phyloP scores from a whole-genome alignment of 805 yeast species.

The Myxozyma kluyveri region DNA sequence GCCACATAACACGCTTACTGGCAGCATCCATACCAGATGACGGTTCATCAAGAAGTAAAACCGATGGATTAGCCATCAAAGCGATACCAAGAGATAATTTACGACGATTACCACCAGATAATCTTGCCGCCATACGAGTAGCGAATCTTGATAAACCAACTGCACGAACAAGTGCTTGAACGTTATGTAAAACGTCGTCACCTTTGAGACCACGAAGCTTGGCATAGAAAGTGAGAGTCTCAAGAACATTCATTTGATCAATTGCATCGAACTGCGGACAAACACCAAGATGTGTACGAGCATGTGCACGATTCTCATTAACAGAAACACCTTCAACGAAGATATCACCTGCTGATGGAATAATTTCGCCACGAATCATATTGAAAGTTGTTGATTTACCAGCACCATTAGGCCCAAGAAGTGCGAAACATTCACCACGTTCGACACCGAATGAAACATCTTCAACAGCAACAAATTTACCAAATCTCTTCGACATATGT shows the following conservation, averaged over 20 bases:
- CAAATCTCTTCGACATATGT: conserved; percentile 36
- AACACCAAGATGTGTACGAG: conserved; percentile 39
- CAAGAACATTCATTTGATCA: conserved; percentile 39
- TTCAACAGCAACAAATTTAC: conserved; percentile 34
- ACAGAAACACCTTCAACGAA: conserved; percentile 36
- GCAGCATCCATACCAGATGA: conserved; percentile 43
- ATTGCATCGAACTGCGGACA: conserved; percentile 44
- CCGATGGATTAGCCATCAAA: conserved; percentile 40
- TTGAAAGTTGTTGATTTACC: conserved; percentile 41
- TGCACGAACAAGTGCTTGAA: conserved; percentile 36
- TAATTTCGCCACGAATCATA: conserved; percentile 41
- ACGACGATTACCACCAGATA: conserved; percentile 41
- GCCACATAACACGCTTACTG: conserved; percentile 42
- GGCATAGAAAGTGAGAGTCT: conserved; percentile 38
- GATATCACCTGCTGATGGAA: conserved; percentile 36
- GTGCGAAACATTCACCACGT: conserved; percentile 39
- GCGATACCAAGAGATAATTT: conserved; percentile 41
- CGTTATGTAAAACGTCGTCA: conserved; percentile 32
- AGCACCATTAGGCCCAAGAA: conserved; percentile 42
- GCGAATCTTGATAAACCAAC: conserved; percentile 39
- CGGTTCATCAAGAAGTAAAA: conserved; percentile 41
- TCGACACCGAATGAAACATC: conserved; percentile 40
- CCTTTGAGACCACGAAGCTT: conserved; percentile 36
- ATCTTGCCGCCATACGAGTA: conserved; percentile 35
- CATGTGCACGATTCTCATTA: conserved; percentile 33